Conservation (phyloP, 768 basidiomycete species). For the Mycena indigotica region DNA sequence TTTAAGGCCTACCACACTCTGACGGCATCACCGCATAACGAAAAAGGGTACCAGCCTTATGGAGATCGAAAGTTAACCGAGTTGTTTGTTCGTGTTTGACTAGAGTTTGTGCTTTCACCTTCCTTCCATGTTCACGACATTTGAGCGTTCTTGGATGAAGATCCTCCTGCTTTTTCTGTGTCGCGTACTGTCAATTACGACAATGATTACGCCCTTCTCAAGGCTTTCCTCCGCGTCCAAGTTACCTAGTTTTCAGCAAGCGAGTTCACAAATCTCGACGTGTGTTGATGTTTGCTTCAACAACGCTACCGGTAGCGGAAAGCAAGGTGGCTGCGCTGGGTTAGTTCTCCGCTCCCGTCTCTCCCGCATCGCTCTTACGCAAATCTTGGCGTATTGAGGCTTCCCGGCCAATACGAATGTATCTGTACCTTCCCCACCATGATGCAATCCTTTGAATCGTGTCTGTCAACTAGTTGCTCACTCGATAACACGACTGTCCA, state of each 20-base stretch:
- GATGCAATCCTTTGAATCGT: constrained; percentile 8
- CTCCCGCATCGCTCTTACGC: background rate
- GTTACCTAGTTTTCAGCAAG: too few relatives aligned
- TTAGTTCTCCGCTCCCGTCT: background rate
- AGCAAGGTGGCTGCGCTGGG: constrained; percentile 7
- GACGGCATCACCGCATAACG: background rate
- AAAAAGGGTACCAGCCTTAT: constrained; percentile 1
- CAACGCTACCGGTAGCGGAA: constrained; percentile 14
- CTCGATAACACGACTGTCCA: constrained; percentile 6
- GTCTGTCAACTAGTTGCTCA: constrained; percentile 6
- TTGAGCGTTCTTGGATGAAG: background rate
- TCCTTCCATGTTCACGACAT: background rate
- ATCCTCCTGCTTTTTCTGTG: background rate
- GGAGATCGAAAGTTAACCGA: constrained; percentile 1
- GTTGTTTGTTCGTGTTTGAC: background rate
- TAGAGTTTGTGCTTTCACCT: background rate
- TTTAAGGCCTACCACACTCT: background rate
- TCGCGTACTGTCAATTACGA: background rate
- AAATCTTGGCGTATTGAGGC: background rate
- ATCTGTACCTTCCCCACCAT: constrained; percentile 12
- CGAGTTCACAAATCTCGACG: background rate
- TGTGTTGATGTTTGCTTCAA: constrained; percentile 20
- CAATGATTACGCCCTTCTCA: constrained; percentile 2
- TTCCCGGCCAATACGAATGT: constrained; percentile 13
- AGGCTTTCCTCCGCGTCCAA: too few relatives aligned